Conservation (phyloP, 345 rosid species). For the Syzygium oleosum region DNA sequence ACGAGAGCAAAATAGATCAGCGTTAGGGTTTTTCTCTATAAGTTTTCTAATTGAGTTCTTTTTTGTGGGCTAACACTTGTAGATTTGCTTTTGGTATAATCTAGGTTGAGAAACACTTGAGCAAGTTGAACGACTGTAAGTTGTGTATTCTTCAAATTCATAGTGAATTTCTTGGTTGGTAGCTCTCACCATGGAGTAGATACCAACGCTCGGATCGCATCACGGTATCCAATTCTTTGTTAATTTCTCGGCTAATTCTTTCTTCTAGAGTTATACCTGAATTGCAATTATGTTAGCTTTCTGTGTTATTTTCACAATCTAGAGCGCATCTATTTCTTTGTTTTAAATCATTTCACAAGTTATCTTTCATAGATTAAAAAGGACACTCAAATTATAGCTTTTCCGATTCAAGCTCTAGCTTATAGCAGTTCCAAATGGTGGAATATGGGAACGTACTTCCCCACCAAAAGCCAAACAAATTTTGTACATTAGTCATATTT, state of each 20-base stretch:
- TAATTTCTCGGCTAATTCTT: background rate
- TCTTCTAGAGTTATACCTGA: background rate
- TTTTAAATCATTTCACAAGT: background rate
- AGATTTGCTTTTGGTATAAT: background rate
- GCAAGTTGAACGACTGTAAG: background rate
- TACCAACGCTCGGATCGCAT: background rate
- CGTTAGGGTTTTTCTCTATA: background rate
- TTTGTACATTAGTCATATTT: background rate
- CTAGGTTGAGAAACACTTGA: background rate
- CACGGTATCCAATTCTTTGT: background rate
- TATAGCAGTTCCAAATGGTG: background rate
- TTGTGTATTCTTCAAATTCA: no score
- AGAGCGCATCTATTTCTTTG: background rate
- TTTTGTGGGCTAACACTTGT: background rate
- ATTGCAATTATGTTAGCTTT: background rate
- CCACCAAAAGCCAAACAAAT: background rate
- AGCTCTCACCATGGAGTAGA: background rate
- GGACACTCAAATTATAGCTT: background rate
- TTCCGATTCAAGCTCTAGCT: background rate
- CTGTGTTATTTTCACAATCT: background rate
- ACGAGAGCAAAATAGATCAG: background rate
- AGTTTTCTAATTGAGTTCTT: background rate
- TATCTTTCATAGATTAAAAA: background rate
- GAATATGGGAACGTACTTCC: background rate
- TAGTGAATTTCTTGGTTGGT: background rate